phyloP scores from a whole-genome alignment of 257 asterid species.

The Rehmannia glutinosa region DNA sequence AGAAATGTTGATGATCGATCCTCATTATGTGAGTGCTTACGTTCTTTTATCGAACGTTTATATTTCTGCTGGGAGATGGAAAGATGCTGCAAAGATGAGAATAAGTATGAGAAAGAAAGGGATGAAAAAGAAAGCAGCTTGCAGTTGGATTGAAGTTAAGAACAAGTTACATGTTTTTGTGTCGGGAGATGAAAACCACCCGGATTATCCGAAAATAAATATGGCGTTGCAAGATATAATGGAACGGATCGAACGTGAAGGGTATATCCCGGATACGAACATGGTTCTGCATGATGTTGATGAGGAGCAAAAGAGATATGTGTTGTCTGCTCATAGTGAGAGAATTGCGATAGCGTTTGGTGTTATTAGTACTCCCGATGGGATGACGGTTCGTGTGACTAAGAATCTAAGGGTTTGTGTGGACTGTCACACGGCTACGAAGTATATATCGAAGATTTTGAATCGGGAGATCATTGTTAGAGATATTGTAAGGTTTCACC shows the following conservation, averaged over 20 bases:
- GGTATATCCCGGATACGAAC: slow-evolving; percentile 50
- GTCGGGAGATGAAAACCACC: slow-evolving; percentile 65
- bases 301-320: slow-evolving; percentile 51
- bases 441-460: slow-evolving; percentile 49
- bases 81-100: slow-evolving; percentile 64
- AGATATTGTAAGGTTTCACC: slow-evolving; percentile 51
- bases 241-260: slow-evolving; percentile 47
- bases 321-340: slow-evolving; percentile 48
- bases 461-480: slow-evolving; percentile 56
- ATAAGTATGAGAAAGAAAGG: slow-evolving; percentile 53
- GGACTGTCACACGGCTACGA: slow-evolving; percentile 64
- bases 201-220: slow-evolving; percentile 42
- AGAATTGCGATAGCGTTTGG: slow-evolving; percentile 61
- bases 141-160: slow-evolving; percentile 86
- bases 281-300: slow-evolving; percentile 55
- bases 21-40: slow-evolving; percentile 46
- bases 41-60: slow-evolving; percentile 70
- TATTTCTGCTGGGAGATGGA: slow-evolving; percentile 69
- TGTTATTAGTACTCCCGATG: slow-evolving; percentile 48
- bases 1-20: slow-evolving; percentile 56
- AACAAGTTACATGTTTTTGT: slow-evolving; percentile 60
- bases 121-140: slow-evolving; percentile 59
- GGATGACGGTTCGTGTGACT: slow-evolving; percentile 49
- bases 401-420: slow-evolving; percentile 68
- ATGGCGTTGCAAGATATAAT: slow-evolving; percentile 41